Evolutionary conservation across 345 rosid species (phyloP).

Genomic region (Eucalyptus marginata): DNA sequence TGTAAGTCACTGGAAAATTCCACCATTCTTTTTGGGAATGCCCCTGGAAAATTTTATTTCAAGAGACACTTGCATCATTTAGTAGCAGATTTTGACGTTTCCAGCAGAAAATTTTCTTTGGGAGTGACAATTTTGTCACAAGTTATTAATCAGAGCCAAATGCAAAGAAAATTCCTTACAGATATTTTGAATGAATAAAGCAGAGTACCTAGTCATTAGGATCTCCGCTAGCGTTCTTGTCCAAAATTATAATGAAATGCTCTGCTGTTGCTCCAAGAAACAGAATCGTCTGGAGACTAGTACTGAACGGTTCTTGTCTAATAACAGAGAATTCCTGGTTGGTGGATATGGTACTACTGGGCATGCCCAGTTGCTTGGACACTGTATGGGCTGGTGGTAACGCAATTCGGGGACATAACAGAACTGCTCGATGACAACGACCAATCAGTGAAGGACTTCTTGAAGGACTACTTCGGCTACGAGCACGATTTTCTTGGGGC

Average conservation of each 20-base stretch:
- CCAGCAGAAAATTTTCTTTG: not conserved
- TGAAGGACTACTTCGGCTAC: slow-evolving; percentile 11
- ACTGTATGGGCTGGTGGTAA: slow-evolving; percentile 19
- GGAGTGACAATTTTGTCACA: not conserved
- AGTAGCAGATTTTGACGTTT: not conserved
- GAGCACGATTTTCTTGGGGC: slow-evolving; percentile 19
- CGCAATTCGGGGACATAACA: slow-evolving; percentile 25
- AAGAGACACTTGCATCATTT: not conserved
- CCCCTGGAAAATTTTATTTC: not conserved
- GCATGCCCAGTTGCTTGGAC: slow-evolving; percentile 29
- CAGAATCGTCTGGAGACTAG: not conserved
- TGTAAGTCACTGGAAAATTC: slow-evolving; percentile 1
- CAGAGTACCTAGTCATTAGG: not conserved
- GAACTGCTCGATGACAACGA: not conserved
- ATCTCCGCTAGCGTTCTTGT: not conserved
- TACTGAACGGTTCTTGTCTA: not conserved
- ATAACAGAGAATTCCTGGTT: slow-evolving; percentile 30
- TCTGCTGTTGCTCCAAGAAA: not conserved
- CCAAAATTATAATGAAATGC: not conserved
- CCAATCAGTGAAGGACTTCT: slow-evolving; percentile 5
- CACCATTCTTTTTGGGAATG: not conserved
- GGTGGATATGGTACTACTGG: slow-evolving; percentile 54
- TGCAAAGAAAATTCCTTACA: not conserved
- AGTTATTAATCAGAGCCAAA: not conserved
- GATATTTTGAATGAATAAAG: not conserved